Conservation (phyloP, 148 eudicot species). For the Drosera capensis region DNA sequence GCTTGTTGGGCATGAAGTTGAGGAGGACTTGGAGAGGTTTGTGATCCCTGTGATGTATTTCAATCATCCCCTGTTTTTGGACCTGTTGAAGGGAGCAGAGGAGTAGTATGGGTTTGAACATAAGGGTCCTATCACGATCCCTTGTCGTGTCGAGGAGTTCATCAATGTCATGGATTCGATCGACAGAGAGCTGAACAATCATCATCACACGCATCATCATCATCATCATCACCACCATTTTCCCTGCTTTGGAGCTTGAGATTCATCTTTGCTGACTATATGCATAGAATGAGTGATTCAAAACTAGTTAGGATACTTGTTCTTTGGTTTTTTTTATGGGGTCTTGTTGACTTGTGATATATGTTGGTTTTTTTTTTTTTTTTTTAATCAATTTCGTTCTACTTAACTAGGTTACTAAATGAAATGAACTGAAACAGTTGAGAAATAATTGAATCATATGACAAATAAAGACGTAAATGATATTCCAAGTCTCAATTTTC, state of each 20-base stretch:
- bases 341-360: too few relatives aligned
- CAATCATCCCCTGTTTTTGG: constrained; percentile 63
- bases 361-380: too few relatives aligned
- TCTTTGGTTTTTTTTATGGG: too few relatives aligned
- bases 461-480: too few relatives aligned
- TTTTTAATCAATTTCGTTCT: too few relatives aligned
- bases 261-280: too few relatives aligned
- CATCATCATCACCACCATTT: constrained; percentile 33
- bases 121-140: constrained; percentile 68
- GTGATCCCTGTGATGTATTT: constrained; percentile 57
- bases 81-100: constrained; percentile 66
- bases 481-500: too few relatives aligned
- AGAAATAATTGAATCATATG: too few relatives aligned
- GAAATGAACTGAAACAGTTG: too few relatives aligned
- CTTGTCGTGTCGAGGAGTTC: constrained; percentile 79
- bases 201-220: constrained; percentile 3
- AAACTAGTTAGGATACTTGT: too few relatives aligned
- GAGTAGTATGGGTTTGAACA: constrained; percentile 83
- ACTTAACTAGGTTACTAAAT: too few relatives aligned
- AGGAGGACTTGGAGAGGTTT: constrained; percentile 54
- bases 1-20: constrained; percentile 6
- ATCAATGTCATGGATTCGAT: constrained; percentile 42
- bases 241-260: constrained; percentile 73
- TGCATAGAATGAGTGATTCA: too few relatives aligned
- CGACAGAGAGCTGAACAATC: constrained; percentile 30